Evolutionary conservation across 495 filamentous ascomycete species (phyloP), one percentile per base, ranked within the genome.

Genomic region (Astrothelium macrocarpum): DNA sequence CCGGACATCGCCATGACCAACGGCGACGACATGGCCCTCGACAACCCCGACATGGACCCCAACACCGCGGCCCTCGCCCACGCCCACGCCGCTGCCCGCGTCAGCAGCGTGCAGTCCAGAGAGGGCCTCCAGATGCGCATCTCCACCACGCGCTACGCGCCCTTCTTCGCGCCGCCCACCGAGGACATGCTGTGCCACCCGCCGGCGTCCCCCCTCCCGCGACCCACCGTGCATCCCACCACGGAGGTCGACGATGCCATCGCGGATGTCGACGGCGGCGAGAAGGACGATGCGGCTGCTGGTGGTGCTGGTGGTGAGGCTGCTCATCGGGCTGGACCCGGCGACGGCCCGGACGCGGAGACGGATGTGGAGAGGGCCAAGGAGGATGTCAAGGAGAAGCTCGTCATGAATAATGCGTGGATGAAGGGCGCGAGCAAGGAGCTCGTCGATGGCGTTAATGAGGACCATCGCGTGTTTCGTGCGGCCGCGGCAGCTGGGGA

Each of bases 81-180:
- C 9, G 75, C 88, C 16, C 79, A 80, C 23, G 85, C 43, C 58
- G 3, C 43, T 36, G 18, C n/a, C 2, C 65, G 68, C 32, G 36
- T 70, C 20, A 26, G 45, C 18, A 42, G 20, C 32, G 53, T 61
- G 11, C 59, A 63, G n/a, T 64, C 84, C 68, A 75, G 86, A 46
- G 91, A 96, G 67, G 84, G 87, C n/a, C 78, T 96, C 31, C 80
- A 86, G 28, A 81, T 95, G 43, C 81, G 87, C 25, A 90, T 96
- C 71, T 89, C 85, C 68, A 85, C 92, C 45, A 88, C 90, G 70
- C 90, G 84, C 60, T 94, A 90, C 72, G 87, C 88, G 66, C 85
- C 92, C 66, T 79, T 90, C 26, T 96, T 89, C 77, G 83, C 88
- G 66, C 83, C 86, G 11, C 78, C 79, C 12, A 92, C 87, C 39